phyloP scores from a whole-genome alignment of 192 early-diverging fungal genomes.

The Mortierella claussenii region DNA sequence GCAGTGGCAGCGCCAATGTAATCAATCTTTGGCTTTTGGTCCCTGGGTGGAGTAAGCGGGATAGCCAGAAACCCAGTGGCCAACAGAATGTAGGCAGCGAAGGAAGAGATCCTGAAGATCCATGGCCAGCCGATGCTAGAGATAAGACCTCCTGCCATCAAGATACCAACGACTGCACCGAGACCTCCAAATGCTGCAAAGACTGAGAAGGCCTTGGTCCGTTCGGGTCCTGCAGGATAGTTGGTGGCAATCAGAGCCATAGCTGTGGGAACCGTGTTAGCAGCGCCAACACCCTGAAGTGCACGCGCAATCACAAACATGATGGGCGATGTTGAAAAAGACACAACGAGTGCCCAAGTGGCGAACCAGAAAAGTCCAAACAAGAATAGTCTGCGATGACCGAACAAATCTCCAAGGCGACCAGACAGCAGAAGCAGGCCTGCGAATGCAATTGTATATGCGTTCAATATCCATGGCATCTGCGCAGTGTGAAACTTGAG shows the following conservation, averaged over 20 bases:
- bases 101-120: constrained; percentile 52
- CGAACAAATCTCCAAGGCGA: constrained; percentile 53
- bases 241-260: constrained; percentile 50
- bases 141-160: constrained; percentile 46
- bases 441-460: constrained; percentile 48
- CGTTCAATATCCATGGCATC: constrained; percentile 42
- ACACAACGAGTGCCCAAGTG: constrained; percentile 34
- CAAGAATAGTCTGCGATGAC: constrained; percentile 47
- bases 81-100: constrained; percentile 26
- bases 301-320: constrained; percentile 49
- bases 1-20: constrained; percentile 34
- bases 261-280: constrained; percentile 32
- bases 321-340: constrained; percentile 34
- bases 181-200: constrained; percentile 46
- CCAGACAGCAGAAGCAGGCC: constrained; percentile 47
- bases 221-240: constrained; percentile 25
- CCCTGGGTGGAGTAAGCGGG: constrained; percentile 20
- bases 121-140: constrained; percentile 49
- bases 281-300: constrained; percentile 47
- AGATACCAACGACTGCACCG: constrained; percentile 37
- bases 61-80: constrained; percentile 24
- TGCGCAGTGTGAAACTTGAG: constrained; percentile 26
- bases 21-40: constrained; percentile 43
- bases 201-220: constrained; percentile 35
- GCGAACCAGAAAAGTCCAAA: constrained; percentile 47